Evolutionary conservation across 345 rosid genomes (phyloP).

Genomic region (Lumnitzera racemosa): DNA sequence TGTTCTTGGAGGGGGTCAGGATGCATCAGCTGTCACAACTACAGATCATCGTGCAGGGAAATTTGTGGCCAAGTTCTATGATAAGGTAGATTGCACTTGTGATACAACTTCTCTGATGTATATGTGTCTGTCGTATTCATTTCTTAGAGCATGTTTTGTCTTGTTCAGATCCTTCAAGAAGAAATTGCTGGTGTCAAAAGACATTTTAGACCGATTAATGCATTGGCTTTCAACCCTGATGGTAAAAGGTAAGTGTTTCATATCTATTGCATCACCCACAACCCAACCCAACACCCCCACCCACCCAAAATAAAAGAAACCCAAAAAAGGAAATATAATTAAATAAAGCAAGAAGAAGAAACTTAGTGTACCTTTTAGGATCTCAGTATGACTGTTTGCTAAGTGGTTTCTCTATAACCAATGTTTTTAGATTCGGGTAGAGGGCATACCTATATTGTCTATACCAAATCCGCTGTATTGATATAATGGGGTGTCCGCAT

Average conservation of each 20-base stretch:
- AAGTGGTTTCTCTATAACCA: no score
- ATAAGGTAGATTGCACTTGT: slow-evolving; percentile 38
- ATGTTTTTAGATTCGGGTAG: no score
- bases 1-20: slow-evolving; percentile 99
- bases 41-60: slow-evolving; percentile 99
- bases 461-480: no score
- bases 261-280: neutral
- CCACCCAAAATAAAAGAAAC: no score
- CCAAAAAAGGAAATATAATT: no score
- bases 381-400: no score
- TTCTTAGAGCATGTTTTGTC: neutral
- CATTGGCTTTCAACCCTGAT: slow-evolving; percentile 95
- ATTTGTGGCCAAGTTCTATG: slow-evolving; percentile 90
- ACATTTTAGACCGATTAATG: slow-evolving; percentile 96
- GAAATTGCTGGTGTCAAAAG: slow-evolving; percentile 98
- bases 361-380: no score
- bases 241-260: slow-evolving; percentile 62
- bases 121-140: neutral
- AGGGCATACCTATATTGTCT: no score
- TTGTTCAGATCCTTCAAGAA: slow-evolving; percentile 62
- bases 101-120: neutral
- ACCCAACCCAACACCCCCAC: neutral
- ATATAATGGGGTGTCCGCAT: no score
- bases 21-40: slow-evolving; percentile 92
- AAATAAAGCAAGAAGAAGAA: no score